Evolutionary conservation across 345 rosid species (phyloP), one percentile per base, ranked within the genome.

Genomic region (Citrus maxima): DNA sequence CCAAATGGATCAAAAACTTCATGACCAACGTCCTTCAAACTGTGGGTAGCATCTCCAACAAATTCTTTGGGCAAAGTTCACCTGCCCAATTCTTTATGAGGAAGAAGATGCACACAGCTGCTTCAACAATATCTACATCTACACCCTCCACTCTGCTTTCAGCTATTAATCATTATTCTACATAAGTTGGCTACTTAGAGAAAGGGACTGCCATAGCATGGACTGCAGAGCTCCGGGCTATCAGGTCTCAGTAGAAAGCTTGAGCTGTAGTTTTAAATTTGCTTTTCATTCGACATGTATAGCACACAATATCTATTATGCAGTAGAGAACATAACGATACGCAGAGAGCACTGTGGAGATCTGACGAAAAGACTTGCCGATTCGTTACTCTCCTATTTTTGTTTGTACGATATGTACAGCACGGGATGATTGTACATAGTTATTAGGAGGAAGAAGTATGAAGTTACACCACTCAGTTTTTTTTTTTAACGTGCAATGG

Each of bases 221-320:
- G 63, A 78, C 67, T 16, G 55, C 73, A 28, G 18, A 76, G 24
- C 70, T 77, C 71, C 16, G 49, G 4, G 54, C 38, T 40, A 59
- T 72, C 30, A 56, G 70, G 27, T 62, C 60, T 30, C n/a, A 14
- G 78, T 32, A 32, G 61, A 46, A 70, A 27, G 58, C 74, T 66
- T 64, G 75, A 30, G 54, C 76, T 80, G 77, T 79, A 73, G 66
- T 67, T 76, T 74, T 78, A 3, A 24, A 28, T 19, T 54, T 63
- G 16, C 37, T 70, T 42, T 71, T 66, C n/a, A 24, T 62, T 79
- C 25, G 46, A 72, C 75, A 27, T 83, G 86, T 84, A 82, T 66
- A 84, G 82, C 63, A 76, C 42, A 73, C 60, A 18, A 54, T 22
- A 58, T 80, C 32, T 77, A 79, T 73, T 80, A 34, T 65, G 76